Conservation (phyloP, 345 rosid species). For the Brassica carinata region DNA sequence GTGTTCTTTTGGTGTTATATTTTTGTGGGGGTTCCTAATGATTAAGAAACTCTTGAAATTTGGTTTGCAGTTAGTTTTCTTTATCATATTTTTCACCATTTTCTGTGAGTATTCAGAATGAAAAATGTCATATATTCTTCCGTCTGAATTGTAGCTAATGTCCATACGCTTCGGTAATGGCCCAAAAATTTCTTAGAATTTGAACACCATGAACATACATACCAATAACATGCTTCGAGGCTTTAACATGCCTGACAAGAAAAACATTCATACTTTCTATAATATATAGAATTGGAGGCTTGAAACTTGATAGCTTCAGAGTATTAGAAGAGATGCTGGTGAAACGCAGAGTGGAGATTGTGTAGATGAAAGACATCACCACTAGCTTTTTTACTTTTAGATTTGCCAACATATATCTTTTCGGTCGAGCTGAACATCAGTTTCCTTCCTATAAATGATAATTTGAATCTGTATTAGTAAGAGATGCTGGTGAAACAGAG, state of each 20-base stretch:
- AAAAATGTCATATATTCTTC: slow-evolving; percentile 26
- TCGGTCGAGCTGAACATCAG: background rate
- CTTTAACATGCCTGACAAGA: background rate
- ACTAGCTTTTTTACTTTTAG: background rate
- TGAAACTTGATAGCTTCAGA: background rate
- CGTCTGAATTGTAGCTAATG: background rate
- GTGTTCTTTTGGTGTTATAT: background rate
- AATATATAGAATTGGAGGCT: no score
- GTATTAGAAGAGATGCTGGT: background rate
- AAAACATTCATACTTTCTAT: no score
- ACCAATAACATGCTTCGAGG: background rate
- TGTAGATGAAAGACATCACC: background rate
- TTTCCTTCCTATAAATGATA: background rate
- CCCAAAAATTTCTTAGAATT: background rate
- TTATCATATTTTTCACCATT: background rate
- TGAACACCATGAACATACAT: background rate
- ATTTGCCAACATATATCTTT: no score
- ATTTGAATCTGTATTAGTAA: no score
- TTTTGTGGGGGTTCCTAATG: background rate
- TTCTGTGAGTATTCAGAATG: slow-evolving; percentile 3
- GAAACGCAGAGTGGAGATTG: background rate
- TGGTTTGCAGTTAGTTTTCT: slow-evolving; percentile 20
- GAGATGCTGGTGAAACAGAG: no score
- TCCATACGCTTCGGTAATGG: background rate
- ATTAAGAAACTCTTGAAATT: slow-evolving; percentile 6